phyloP scores from a whole-genome alignment of 192 early-diverging fungal genomes.

The Podochytrium sp. region DNA sequence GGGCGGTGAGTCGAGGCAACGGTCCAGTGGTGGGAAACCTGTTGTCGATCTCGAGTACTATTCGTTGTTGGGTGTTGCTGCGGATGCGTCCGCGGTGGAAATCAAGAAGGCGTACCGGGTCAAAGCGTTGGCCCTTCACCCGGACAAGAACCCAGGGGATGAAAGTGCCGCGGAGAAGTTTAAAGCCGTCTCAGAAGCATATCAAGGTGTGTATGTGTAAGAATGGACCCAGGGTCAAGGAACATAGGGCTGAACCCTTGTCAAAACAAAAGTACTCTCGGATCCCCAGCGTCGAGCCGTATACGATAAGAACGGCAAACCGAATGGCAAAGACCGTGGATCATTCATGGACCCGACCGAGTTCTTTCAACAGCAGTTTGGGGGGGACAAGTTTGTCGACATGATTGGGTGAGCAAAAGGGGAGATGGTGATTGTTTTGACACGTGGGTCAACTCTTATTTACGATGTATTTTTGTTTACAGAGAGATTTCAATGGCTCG shows the following conservation, averaged over 20 bases:
- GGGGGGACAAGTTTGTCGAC: conserved; percentile 95
- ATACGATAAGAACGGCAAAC: conserved; percentile 86
- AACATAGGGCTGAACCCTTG: background rate
- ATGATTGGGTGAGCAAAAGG: conserved; percentile 96
- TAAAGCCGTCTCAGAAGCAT: conserved; percentile 95
- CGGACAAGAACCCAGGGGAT: conserved; percentile 84
- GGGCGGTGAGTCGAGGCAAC: background rate
- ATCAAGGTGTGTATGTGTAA: conserved; percentile 64
- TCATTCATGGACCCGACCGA: conserved; percentile 81
- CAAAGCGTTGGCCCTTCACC: conserved; percentile 83
- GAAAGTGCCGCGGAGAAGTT: conserved; percentile 82
- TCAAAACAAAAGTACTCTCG: conserved; percentile 65
- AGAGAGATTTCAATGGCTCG: conserved; percentile 90
- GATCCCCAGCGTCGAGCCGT: conserved; percentile 84
- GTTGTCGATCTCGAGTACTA: conserved; percentile 62
- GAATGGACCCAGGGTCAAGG: background rate
- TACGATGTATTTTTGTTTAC: background rate
- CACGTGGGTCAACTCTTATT: background rate
- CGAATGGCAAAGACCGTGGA: conserved; percentile 56
- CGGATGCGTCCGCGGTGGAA: conserved; percentile 74
- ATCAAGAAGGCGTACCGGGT: conserved; percentile 95
- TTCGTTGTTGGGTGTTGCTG: conserved; percentile 78
- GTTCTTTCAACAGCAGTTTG: conserved; percentile 97
- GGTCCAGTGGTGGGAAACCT: background rate
- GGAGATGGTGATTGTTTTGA: background rate